Evolutionary conservation across 768 basidiomycete genomes (phyloP).

Genomic region (Rhizopogon sp.): DNA sequence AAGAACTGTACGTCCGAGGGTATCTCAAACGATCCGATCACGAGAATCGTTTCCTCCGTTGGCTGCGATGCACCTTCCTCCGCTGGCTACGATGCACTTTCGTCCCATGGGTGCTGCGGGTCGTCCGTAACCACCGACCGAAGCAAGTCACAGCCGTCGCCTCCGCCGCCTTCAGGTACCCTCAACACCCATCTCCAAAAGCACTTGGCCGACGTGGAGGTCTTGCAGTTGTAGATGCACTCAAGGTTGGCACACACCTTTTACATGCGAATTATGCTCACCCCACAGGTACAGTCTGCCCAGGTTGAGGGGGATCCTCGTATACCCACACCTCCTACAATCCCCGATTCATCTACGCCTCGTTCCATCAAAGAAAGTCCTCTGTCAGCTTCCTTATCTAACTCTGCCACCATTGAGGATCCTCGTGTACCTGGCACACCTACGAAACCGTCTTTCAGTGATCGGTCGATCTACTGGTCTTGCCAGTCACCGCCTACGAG

Average conservation of each 20-base stretch:
- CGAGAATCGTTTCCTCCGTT: too few species aligned
- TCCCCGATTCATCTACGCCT: neutral
- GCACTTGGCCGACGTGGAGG: slow-evolving; percentile 18
- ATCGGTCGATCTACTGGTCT: slow-evolving; percentile 5
- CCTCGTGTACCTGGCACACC: neutral
- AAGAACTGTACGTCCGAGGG: slow-evolving; percentile 23
- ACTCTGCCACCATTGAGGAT: too few species aligned
- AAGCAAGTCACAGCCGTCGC: neutral
- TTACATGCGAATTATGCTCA: neutral
- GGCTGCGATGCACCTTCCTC: too few species aligned
- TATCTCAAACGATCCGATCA: slow-evolving; percentile 18
- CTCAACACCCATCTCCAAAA: slow-evolving; percentile 7
- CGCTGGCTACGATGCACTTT: neutral
- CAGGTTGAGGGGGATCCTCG: neutral
- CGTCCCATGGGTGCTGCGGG: neutral
- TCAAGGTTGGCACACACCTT: slow-evolving; percentile 1
- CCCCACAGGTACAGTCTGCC: too few species aligned
- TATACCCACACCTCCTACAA: neutral
- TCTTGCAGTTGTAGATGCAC: slow-evolving; percentile 8
- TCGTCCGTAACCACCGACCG: neutral
- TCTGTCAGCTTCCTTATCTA: slow-evolving; percentile 6
- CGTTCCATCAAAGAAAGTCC: slow-evolving; percentile 3
- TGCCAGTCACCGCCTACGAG: slow-evolving; percentile 7
- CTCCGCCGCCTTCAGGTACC: neutral
- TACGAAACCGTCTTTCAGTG: slow-evolving; percentile 1